Percentiles rank a stretch among this genome's conserved stretches.
These are phyloP conservation scores for Colletotrichum musicola DNA, from an alignment of 2,329 filamentous ascomycete genomes.

Conservation along the genomic window DNA sequence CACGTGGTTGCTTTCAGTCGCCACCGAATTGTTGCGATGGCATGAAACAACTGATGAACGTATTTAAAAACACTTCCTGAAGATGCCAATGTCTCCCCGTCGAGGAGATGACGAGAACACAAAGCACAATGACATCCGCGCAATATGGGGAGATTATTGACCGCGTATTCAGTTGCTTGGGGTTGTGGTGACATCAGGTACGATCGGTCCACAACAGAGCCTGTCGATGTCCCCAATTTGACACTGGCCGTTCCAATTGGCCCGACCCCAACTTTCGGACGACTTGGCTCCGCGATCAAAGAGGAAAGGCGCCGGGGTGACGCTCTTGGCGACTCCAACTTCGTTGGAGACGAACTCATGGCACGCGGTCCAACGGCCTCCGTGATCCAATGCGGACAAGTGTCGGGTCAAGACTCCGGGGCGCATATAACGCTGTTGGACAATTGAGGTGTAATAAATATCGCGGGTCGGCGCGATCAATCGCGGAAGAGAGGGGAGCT, in stretches of 20 bases:
- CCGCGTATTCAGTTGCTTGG: background rate
- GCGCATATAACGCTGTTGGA: background rate
- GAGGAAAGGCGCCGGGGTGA: slow-evolving; percentile 1
- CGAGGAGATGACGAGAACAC: background rate
- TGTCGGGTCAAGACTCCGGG: background rate
- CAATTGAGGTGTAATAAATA: slow-evolving; percentile 22
- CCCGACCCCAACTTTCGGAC: slow-evolving; percentile 26
- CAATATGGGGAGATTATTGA: background rate
- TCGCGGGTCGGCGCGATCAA: background rate
- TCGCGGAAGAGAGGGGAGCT: background rate
- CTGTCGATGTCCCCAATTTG: background rate
- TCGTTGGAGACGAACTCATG: slow-evolving; percentile 2
- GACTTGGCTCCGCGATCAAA: slow-evolving; percentile 18
- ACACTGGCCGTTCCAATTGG: slow-evolving; percentile 13
- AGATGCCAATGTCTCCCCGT: no score
- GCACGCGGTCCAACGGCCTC: slow-evolving; percentile 33
- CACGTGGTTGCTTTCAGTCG: no score
- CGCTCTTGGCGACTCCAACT: slow-evolving; percentile 32
- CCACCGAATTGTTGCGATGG: no score
- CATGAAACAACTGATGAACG: no score
- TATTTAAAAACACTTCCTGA: no score
- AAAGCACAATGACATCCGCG: background rate
- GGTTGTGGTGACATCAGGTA: slow-evolving; percentile 19
- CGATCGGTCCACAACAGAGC: slow-evolving; percentile 9
- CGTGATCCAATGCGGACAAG: slow-evolving; percentile 24